phyloP scores from a whole-genome alignment of 805 yeast genomes.

The Nakazawaea sp. region DNA sequence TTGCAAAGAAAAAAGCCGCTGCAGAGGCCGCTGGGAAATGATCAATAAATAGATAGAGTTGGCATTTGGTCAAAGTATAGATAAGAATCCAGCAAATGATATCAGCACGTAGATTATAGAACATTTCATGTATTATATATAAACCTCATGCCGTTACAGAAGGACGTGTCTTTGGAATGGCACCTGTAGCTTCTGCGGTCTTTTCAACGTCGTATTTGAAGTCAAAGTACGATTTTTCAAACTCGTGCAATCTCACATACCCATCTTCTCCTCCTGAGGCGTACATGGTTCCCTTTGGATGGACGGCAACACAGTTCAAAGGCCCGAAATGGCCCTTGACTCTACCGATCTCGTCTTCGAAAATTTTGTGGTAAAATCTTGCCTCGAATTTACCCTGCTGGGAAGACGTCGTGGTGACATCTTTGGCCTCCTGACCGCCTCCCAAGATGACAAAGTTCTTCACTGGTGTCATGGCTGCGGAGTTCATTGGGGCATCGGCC shows the following conservation, averaged over 20 bases:
- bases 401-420: slow-evolving; percentile 94
- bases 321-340: slow-evolving; percentile 99
- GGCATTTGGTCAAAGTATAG: too few relatives aligned
- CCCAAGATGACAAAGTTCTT: slow-evolving; percentile 92
- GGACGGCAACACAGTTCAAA: slow-evolving; percentile 85
- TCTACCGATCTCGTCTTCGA: slow-evolving; percentile 93
- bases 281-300: slow-evolving; percentile 88
- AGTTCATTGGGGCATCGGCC: slow-evolving; percentile 91
- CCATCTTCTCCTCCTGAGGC: slow-evolving; percentile 99
- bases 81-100: too few relatives aligned
- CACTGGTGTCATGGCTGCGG: slow-evolving; percentile 89
- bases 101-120: too few relatives aligned
- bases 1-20: slow-evolving; percentile 27
- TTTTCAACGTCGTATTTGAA: slow-evolving; percentile 89
- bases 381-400: slow-evolving; percentile 96
- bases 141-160: neutral
- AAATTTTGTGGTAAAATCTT: slow-evolving; percentile 89
- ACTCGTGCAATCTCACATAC: slow-evolving; percentile 86
- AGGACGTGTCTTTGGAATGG: neutral
- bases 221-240: slow-evolving; percentile 88
- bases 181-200: slow-evolving; percentile 46
- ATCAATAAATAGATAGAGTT: too few relatives aligned
- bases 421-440: slow-evolving; percentile 99
- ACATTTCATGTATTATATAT: slow-evolving; percentile 1
- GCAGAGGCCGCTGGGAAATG: slow-evolving; percentile 20